Conservation (phyloP, 2,329 filamentous ascomycete genomes). For the Pseudogymnoascus sp. region DNA sequence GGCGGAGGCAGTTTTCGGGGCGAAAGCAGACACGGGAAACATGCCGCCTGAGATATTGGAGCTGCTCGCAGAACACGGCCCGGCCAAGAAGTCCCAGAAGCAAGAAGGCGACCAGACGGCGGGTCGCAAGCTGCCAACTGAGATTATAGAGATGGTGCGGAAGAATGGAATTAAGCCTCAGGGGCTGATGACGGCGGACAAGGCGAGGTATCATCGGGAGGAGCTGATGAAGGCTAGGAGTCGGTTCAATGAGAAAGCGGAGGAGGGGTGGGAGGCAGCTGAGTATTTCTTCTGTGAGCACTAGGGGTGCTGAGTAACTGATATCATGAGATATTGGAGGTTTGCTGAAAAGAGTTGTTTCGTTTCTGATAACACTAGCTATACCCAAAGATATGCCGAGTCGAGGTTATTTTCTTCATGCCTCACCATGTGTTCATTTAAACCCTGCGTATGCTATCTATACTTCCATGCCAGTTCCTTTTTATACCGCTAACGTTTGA, state of each 20-base stretch:
- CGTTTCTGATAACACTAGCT: neutral
- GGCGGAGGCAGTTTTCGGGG: conserved; percentile 20
- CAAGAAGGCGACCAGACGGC: neutral
- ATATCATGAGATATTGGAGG: neutral
- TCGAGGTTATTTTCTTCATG: neutral
- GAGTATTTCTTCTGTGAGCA: conserved; percentile 9
- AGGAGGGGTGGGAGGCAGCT: neutral
- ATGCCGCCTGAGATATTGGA: conserved; percentile 26
- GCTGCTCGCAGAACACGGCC: conserved; percentile 15
- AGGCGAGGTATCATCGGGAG: neutral
- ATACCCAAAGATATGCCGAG: neutral
- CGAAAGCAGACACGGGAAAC: conserved; percentile 16
- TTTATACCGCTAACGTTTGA: neutral
- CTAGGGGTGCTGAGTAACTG: neutral
- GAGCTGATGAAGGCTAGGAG: conserved; percentile 8
- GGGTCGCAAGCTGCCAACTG: conserved; percentile 11
- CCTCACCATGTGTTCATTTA: neutral
- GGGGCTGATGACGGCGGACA: neutral
- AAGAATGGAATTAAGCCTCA: neutral
- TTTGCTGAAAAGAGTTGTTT: neutral
- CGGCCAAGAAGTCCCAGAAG: conserved; percentile 16
- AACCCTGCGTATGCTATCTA: neutral
- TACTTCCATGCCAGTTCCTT: neutral
- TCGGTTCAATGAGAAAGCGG: neutral
- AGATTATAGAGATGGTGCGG: conserved; percentile 10